Base-by-base conservation (phyloP, 2,329 filamentous ascomycete genomes). In the Paracorniculantispora psalliotae region DNA sequence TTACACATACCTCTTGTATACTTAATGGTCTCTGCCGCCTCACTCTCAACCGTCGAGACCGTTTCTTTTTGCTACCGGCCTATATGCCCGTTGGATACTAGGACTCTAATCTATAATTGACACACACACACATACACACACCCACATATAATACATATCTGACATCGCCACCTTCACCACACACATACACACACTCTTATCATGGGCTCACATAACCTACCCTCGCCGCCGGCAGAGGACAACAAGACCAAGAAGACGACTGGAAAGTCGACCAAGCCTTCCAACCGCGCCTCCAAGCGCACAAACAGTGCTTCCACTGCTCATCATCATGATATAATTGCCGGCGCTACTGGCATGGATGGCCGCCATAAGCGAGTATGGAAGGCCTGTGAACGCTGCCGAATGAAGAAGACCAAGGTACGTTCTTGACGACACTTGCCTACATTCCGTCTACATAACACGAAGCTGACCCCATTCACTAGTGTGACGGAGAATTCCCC, bases 321-420 rank as follows among this genome's bases (percentile, higher is more conserved):
- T 44, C 72, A 72, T 60, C 72, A 75, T 61, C 73, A 76, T 56
- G 72, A 76, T 54, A 70, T 73, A 60, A 59, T 70, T 46, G 61
- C 68, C 44, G 67, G 72, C 57, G 66, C 63, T 48, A 62, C 66
- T 59, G 72, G 72, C 43, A 73, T 79, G 63, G 83, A 86, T 63
- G 79, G 78, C 50, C 77, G 83, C 62, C 82, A 86, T 67, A 87
- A 86, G 75, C 76, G 84, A 64, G 83, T 86, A 57, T 86, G 83
- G 83, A 87, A 87, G 69, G 84, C 84, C 19, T 87, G 84, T 63
- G 83, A 87, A 72, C 75, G 84, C 64, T 87, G 84, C 75, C 76
- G 84, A 63, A 86, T 86, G 82, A 87, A 87, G 78, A 87, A 87
- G 76, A 87, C 84, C 57, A 87, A 87, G 83, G 83, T 84, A 72